Percentiles rank a stretch among this genome's conserved stretches.
These are phyloP conservation scores for Globisporangium parvum DNA, from an alignment of 352 stramenopile genomes.

Conservation along the genomic window DNA sequence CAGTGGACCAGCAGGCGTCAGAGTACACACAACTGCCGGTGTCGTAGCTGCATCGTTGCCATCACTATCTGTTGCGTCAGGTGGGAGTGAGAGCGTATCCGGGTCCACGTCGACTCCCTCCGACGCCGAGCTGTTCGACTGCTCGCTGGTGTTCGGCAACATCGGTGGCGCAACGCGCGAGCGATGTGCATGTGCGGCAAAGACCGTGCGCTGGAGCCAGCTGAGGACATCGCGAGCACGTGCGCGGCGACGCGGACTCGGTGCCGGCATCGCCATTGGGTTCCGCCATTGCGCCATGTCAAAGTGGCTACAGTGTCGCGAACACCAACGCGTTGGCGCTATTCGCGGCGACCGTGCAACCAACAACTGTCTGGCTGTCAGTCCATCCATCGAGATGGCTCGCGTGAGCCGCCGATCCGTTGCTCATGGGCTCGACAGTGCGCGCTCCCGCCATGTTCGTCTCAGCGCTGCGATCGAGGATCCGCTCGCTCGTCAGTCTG, in stretches of 20 bases:
- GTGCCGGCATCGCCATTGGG: not conserved
- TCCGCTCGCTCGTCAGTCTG: no score
- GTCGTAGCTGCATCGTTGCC: no score
- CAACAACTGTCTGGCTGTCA: no score
- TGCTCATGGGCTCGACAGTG: no score
- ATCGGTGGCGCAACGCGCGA: not conserved
- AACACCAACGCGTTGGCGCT: not conserved
- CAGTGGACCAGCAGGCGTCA: not conserved
- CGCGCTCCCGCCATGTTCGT: no score
- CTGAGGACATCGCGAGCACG: not conserved
- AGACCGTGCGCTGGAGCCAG: constrained; percentile 1
- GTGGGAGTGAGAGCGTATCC: not conserved
- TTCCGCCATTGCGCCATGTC: constrained; percentile 8
- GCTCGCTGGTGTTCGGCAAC: constrained; percentile 7
- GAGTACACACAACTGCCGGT: no score
- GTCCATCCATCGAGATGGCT: no score
- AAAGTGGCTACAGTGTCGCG: not conserved
- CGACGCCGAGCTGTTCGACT: constrained; percentile 3
- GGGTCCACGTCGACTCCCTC: not conserved
- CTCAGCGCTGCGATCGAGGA: no score
- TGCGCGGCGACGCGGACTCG: not conserved
- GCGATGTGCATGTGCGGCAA: not conserved
- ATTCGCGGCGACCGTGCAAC: no score
- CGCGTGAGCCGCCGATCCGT: no score
- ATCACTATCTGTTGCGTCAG: no score